Conservation (phyloP, 2,329 filamentous ascomycete genomes). For the Botrytis hyacinthi region DNA sequence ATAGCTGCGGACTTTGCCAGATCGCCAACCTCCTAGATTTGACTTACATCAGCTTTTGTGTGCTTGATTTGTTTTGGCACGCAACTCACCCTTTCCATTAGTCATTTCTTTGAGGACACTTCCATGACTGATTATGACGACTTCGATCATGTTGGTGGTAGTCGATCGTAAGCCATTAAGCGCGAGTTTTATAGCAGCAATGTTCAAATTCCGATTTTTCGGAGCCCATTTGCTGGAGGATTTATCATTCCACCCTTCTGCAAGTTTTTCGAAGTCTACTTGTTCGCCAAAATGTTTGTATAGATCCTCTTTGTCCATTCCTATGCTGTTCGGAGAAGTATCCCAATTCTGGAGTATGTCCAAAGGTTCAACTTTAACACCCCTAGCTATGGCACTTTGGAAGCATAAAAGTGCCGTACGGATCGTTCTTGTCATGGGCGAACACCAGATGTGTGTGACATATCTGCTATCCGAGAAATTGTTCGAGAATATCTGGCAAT, state of each 20-base stretch:
- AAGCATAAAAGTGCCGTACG: not conserved
- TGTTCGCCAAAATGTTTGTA: not conserved
- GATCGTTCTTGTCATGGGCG: not conserved
- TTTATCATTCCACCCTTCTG: not conserved
- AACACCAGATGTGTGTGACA: not conserved
- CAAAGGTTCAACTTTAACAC: not conserved
- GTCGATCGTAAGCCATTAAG: not conserved
- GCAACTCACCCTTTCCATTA: not conserved
- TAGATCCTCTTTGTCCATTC: not conserved
- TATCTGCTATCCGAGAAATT: not conserved
- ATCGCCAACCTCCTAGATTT: not conserved
- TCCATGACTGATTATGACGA: conserved; percentile 5
- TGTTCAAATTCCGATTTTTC: not conserved
- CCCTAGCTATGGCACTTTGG: not conserved
- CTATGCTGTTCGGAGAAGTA: not conserved
- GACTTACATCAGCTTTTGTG: not conserved
- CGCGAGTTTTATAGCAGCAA: not conserved
- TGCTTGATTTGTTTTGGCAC: not conserved
- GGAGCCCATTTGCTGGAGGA: not conserved
- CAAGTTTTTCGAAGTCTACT: not conserved
- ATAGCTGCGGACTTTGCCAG: not conserved
- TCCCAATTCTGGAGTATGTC: not conserved
- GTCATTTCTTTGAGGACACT: not conserved
- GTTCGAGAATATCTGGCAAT: not conserved
- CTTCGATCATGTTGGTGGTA: not conserved